Evolutionary conservation across 345 rosid species (phyloP).

Genomic region (Geranium brycei): DNA sequence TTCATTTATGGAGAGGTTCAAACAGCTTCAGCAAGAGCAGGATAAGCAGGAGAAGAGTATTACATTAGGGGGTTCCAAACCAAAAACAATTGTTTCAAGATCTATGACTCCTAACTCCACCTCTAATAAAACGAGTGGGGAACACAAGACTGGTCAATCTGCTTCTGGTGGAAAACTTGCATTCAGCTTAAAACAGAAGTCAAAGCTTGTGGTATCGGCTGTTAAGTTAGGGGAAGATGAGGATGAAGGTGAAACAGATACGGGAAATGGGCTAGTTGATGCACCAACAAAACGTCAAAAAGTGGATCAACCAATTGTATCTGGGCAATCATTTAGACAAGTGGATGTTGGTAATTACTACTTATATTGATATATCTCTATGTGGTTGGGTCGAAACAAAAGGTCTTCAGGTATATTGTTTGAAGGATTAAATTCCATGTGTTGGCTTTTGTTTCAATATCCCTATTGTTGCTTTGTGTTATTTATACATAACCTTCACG

Average conservation of each 20-base stretch:
- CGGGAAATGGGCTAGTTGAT: slow-evolving; percentile 30
- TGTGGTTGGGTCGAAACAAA: slow-evolving; percentile 10
- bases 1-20: slow-evolving; percentile 98
- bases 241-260: slow-evolving; percentile 62
- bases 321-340: slow-evolving; percentile 34
- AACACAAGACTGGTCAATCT: slow-evolving; percentile 24
- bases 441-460: neutral
- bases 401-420: neutral
- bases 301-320: slow-evolving; percentile 34
- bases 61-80: slow-evolving; percentile 46
- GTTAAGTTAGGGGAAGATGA: slow-evolving; percentile 76
- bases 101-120: slow-evolving; percentile 32
- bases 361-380: slow-evolving; percentile 21
- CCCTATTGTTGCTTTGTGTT: neutral
- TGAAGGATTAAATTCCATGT: neutral
- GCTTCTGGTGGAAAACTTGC: slow-evolving; percentile 76
- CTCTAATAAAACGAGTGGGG: slow-evolving; percentile 25
- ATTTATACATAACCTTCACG: neutral
- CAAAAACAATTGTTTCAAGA: slow-evolving; percentile 40
- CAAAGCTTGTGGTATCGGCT: slow-evolving; percentile 74
- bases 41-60: slow-evolving; percentile 27
- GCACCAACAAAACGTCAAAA: slow-evolving; percentile 56
- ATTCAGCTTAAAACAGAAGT: slow-evolving; percentile 92
- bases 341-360: slow-evolving; percentile 75
- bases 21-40: slow-evolving; percentile 76